These are phyloP conservation scores for Yarrowia yakushimensis DNA, from an alignment of 805 yeast genomes.

Conservation along the genomic window DNA sequence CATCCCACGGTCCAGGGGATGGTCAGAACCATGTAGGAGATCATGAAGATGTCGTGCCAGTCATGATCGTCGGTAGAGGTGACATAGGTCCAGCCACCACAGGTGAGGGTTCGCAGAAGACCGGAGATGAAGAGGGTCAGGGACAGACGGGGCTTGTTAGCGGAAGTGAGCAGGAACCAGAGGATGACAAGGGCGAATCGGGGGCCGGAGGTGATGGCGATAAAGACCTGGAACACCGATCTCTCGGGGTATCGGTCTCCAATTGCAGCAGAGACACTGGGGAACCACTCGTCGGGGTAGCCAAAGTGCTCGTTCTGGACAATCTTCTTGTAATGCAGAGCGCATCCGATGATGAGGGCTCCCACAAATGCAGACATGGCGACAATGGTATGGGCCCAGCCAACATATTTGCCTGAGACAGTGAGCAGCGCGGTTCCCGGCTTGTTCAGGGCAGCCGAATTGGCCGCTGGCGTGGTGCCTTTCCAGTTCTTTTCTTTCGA, in stretches of 20 bases:
- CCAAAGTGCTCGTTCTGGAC: constrained; percentile 83
- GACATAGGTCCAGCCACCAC: constrained; percentile 98
- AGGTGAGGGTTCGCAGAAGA: constrained; percentile 82
- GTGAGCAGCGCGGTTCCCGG: constrained; percentile 20
- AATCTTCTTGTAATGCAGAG: constrained; percentile 80
- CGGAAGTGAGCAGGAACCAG: constrained; percentile 41
- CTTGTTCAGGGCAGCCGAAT: constrained; percentile 18
- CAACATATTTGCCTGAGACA: constrained; percentile 9
- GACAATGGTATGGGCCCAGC: constrained; percentile 24
- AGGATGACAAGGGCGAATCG: constrained; percentile 66
- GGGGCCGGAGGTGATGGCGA: constrained; percentile 92
- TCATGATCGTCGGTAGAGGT: constrained; percentile 97
- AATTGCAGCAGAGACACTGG: constrained; percentile 93
- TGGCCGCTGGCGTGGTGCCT: constrained; percentile 1
- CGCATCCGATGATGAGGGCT: constrained; percentile 71
- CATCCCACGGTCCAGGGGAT: constrained; percentile 83
- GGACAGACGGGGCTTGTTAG: constrained; percentile 40
- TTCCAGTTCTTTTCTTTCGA: constrained; percentile 23
- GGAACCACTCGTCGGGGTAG: constrained; percentile 98
- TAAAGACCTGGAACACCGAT: constrained; percentile 82
- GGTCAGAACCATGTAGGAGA: constrained; percentile 79
- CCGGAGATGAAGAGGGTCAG: constrained; percentile 49
- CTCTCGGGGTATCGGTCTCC: constrained; percentile 97
- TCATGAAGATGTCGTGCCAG: constrained; percentile 94
- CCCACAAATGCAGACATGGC: constrained; percentile 59